Percentiles rank a stretch among this genome's conserved stretches.
Conservation (phyloP, 129 eudicot species). For the Flaveria trinervia region DNA sequence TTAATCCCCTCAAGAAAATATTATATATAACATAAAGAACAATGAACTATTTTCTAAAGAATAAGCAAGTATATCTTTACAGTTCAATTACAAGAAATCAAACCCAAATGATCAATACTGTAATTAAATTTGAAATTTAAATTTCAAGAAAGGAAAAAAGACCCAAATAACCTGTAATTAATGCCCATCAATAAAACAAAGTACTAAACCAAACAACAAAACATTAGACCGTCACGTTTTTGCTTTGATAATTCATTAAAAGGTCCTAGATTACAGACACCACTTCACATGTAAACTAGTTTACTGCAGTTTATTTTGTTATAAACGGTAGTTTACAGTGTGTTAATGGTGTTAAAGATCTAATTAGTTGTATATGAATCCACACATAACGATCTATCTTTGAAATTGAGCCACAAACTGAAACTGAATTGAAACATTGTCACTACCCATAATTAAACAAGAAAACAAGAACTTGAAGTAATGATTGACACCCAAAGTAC, state of each 20-base stretch:
- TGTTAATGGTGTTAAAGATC: too few species aligned
- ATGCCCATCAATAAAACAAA: background rate
- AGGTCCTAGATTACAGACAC: background rate
- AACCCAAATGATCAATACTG: constrained; percentile 9
- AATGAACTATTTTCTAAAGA: background rate
- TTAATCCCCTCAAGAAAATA: background rate
- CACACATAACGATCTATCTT: background rate
- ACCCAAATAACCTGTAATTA: background rate
- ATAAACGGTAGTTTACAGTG: too few species aligned
- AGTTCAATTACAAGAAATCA: background rate
- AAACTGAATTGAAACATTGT: background rate
- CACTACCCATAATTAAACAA: background rate
- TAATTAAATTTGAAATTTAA: background rate
- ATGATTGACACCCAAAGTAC: background rate
- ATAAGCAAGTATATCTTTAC: background rate
- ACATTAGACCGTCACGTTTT: background rate
- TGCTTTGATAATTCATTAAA: background rate
- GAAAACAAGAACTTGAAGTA: background rate
- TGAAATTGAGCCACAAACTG: background rate
- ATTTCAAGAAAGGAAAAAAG: background rate
- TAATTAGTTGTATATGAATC: too few species aligned
- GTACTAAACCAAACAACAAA: background rate
- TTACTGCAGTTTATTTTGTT: too few species aligned
- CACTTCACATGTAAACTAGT: too few species aligned
- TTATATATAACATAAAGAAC: background rate